Evolutionary conservation across 2,329 filamentous ascomycete genomes (phyloP).

Genomic region (Xylariaceae sp.): DNA sequence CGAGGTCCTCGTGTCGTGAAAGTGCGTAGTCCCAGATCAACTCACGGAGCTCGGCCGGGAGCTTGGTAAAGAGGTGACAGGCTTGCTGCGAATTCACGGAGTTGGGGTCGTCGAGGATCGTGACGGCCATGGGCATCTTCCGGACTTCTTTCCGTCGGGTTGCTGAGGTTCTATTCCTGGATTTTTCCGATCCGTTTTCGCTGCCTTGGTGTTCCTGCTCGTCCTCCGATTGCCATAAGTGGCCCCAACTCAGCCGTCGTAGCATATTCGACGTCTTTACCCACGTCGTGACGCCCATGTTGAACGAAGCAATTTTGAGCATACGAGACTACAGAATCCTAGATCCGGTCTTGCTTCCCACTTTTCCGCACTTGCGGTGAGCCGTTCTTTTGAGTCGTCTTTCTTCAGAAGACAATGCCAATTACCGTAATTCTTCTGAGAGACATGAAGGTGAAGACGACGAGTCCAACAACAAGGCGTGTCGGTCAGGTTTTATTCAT

Average conservation of each 20-base stretch:
- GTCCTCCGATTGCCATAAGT: constrained; percentile 1
- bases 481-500: no score
- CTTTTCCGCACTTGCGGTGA: background rate
- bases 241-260: constrained; percentile 8
- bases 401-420: no score
- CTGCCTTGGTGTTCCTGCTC: background rate
- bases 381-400: background rate
- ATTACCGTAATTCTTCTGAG: background rate
- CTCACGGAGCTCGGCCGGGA: constrained; percentile 27
- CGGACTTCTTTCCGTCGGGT: constrained; percentile 6
- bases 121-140: constrained; percentile 19
- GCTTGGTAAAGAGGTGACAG: constrained; percentile 23
- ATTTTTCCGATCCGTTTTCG: constrained; percentile 2
- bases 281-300: constrained; percentile 17
- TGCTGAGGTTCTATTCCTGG: constrained; percentile 3
- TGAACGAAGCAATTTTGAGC: constrained; percentile 15
- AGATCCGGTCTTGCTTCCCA: background rate
- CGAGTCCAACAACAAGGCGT: no score
- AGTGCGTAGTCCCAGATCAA: constrained; percentile 28
- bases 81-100: constrained; percentile 17
- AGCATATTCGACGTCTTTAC: constrained; percentile 18
- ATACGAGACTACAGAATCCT: background rate
- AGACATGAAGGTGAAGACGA: background rate
- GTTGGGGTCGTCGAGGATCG: constrained; percentile 16
- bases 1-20: constrained; percentile 22